Conservation (phyloP, 176 grass and related monocot species). For the Tuctoria greenei region DNA sequence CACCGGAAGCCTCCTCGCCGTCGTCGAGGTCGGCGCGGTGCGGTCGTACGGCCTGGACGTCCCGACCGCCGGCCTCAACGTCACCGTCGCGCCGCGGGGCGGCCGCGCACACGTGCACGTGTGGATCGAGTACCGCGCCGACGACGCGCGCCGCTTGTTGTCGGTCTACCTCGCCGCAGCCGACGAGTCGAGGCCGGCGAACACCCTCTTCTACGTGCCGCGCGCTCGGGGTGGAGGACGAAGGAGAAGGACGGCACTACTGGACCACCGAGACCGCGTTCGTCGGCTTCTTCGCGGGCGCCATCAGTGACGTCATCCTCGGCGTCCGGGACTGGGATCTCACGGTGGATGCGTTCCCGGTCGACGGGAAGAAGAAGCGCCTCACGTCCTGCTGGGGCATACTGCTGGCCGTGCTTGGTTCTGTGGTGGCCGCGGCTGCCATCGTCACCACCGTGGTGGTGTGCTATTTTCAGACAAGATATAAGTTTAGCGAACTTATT, state of each 20-base stretch:
- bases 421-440: neutral
- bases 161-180: slow-evolving; percentile 20
- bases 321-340: slow-evolving; percentile 31
- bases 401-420: slow-evolving; percentile 18
- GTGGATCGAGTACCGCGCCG: slow-evolving; percentile 37
- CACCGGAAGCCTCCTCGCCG: neutral
- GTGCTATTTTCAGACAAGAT: neutral
- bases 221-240: neutral
- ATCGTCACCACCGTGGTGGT: neutral
- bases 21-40: slow-evolving; percentile 20
- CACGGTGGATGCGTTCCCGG: neutral
- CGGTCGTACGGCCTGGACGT: neutral
- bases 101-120: neutral
- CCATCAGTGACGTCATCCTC: neutral
- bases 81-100: slow-evolving; percentile 23
- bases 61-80: slow-evolving; percentile 24
- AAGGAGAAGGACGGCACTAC: too few relatives aligned
- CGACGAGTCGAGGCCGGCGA: neutral
- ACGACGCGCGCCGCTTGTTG: neutral
- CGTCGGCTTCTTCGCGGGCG: slow-evolving; percentile 25
- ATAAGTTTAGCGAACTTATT: too few relatives aligned
- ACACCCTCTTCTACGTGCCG: neutral
- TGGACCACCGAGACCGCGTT: neutral
- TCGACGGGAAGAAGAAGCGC: neutral
- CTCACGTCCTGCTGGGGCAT: slow-evolving; percentile 14